Conservation (phyloP, 78 protist genomes). For the Dictyostelium discoideum region dicty_2.7 NC_007091.3:3171501-3172000, state of each 20-base stretch:
- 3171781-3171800: neutral
- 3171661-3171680: constrained; percentile 32
- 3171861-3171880: constrained; percentile 77
- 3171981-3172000: neutral
- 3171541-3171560: neutral
- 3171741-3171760: neutral
- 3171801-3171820: neutral
- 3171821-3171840: neutral
- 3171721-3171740: neutral
- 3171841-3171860: neutral
- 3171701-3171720: neutral
- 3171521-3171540: neutral
- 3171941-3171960: constrained; percentile 1
- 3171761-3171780: neutral
- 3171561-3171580: neutral
- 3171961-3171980: constrained; percentile 14
- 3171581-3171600: constrained; percentile 48
- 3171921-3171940: neutral
- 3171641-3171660: constrained; percentile 74
- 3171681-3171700: neutral
- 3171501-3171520: constrained; percentile 14
- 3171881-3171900: constrained; percentile 31
- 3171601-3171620: constrained; percentile 49
- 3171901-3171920: neutral
- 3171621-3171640: constrained; percentile 64